A percentile compares a stretch with the other conserved stretches of the same genome.
Evolutionary conservation across 805 yeast genomes (phyloP).

Genomic region (Scheffersomyces spartinae): DNA sequence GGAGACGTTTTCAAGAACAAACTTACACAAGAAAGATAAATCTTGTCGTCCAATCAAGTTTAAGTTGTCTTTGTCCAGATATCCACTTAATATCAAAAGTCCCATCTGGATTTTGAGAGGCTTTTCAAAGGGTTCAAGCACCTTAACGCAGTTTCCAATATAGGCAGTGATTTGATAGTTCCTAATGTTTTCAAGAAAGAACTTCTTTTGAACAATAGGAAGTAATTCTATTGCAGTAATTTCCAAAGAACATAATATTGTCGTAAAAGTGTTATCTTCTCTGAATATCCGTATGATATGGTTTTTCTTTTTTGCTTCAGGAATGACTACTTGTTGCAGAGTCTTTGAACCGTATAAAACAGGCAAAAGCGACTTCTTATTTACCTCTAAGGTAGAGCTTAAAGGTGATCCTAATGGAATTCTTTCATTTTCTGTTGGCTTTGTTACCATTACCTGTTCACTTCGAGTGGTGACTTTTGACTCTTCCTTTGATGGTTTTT

Average conservation of each 20-base stretch:
- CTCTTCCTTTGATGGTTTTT: slow-evolving; percentile 1
- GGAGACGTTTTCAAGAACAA: slow-evolving; percentile 55
- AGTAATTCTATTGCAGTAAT: slow-evolving; percentile 70
- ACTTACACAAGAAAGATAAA: slow-evolving; percentile 69
- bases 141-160: slow-evolving; percentile 67
- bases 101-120: slow-evolving; percentile 74
- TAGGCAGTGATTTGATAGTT: slow-evolving; percentile 68
- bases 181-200: slow-evolving; percentile 56
- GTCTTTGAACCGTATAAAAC: slow-evolving; percentile 19
- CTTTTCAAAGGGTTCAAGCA: slow-evolving; percentile 57
- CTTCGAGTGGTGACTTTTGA: slow-evolving; percentile 1
- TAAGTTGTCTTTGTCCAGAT: slow-evolving; percentile 62
- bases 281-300: slow-evolving; percentile 64
- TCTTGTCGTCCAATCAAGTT: slow-evolving; percentile 78
- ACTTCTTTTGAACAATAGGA: slow-evolving; percentile 61
- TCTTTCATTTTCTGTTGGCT: slow-evolving; percentile 6
- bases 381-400: slow-evolving; percentile 4
- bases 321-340: slow-evolving; percentile 4
- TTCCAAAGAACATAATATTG: slow-evolving; percentile 68
- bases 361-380: slow-evolving; percentile 11
- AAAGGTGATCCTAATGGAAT: slow-evolving; percentile 3
- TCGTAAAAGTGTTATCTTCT: slow-evolving; percentile 76
- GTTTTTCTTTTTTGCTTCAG: slow-evolving; percentile 15
- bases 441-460: slow-evolving; percentile 8
- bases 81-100: slow-evolving; percentile 65